phyloP scores from a whole-genome alignment of 202 grass and related monocot species.

The Setaria viridis region DNA sequence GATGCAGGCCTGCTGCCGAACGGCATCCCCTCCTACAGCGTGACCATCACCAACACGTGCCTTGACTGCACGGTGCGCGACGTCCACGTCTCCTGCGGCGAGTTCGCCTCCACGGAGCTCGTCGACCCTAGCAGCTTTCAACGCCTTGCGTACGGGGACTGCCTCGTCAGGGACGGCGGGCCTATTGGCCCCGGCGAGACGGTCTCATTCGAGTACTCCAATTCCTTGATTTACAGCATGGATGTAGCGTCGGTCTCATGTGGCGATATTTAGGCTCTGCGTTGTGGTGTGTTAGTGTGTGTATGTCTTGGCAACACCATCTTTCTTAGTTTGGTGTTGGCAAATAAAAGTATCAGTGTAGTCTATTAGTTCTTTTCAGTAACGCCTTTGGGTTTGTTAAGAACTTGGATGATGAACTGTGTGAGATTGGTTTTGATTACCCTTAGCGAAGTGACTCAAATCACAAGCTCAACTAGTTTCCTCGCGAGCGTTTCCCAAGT shows the following conservation, averaged over 20 bases:
- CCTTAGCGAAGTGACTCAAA: no score
- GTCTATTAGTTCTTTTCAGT: not conserved
- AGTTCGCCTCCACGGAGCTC: conserved; percentile 49
- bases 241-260: conserved; percentile 52
- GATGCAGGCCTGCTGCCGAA: not conserved
- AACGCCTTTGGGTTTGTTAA: no score
- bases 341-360: not conserved
- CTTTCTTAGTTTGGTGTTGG: not conserved
- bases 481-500: no score
- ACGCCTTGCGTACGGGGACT: conserved; percentile 53
- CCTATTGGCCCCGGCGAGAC: conserved; percentile 44
- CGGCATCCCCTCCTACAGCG: conserved; percentile 41
- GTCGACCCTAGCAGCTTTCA: conserved; percentile 40
- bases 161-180: conserved; percentile 61
- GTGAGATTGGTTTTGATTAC: no score
- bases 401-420: no score
- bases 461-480: no score
- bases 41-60: conserved; percentile 39
- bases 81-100: conserved; percentile 49
- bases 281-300: not conserved
- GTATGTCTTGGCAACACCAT: not conserved
- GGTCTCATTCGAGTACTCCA: conserved; percentile 71
- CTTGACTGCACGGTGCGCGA: conserved; percentile 29
- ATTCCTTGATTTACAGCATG: conserved; percentile 56
- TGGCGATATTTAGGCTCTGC: not conserved